A percentile compares a stretch with the other conserved stretches of the same genome.
phyloP scores from a whole-genome alignment of 2,329 filamentous ascomycete species.

The Ophiostoma sp. region DNA sequence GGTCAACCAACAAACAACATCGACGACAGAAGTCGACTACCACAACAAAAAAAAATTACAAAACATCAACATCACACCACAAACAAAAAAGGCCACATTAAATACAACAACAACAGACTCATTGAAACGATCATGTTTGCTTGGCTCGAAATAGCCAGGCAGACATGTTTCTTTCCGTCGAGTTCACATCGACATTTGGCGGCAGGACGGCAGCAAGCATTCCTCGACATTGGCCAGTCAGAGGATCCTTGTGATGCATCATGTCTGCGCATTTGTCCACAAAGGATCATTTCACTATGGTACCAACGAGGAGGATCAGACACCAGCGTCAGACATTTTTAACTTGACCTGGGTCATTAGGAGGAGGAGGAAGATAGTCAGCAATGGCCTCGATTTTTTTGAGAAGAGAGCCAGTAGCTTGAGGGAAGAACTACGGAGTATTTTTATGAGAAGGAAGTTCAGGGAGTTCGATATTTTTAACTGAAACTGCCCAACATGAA shows the following conservation, averaged over 20 bases:
- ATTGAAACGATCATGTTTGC: neutral
- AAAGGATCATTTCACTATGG: neutral
- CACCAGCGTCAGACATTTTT: constrained; percentile 2
- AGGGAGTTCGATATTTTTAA: constrained; percentile 25
- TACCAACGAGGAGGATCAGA: neutral
- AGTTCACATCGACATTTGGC: neutral
- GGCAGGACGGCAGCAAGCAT: neutral
- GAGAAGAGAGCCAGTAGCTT: neutral
- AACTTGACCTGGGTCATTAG: neutral
- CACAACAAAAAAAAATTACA: neutral
- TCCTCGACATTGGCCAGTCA: neutral
- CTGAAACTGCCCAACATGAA: constrained; percentile 15
- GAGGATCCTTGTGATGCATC: neutral
- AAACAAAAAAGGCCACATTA: neutral
- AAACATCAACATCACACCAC: neutral
- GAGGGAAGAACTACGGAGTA: neutral
- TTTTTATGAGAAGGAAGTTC: neutral
- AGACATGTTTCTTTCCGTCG: neutral
- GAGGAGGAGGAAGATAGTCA: neutral
- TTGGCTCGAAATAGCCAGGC: constrained; percentile 13
- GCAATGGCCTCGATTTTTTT: neutral
- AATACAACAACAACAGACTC: neutral
- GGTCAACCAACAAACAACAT: neutral
- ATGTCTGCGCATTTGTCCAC: neutral
- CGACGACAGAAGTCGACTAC: no score